These are phyloP conservation scores for Fragaria nilgerrensis DNA, from an alignment of 306 rosid genomes.

Conservation along the genomic window DNA sequence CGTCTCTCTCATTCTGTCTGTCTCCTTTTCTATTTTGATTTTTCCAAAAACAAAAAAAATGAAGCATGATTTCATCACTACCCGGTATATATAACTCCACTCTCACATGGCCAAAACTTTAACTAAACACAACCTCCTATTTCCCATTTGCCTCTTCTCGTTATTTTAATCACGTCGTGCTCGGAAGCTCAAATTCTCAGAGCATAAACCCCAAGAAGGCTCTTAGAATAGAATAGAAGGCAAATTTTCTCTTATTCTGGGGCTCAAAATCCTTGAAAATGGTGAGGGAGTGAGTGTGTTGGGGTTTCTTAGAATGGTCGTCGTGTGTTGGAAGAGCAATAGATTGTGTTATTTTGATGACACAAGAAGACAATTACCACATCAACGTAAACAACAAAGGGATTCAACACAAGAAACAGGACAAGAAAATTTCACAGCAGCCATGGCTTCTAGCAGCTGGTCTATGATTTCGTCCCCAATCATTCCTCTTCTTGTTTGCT, in stretches of 20 bases:
- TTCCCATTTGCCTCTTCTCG: not conserved
- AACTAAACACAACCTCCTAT: conserved; percentile 39
- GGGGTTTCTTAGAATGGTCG: conserved; percentile 35
- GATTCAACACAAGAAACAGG: conserved; percentile 39
- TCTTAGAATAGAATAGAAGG: conserved; percentile 29
- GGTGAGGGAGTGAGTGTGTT: conserved; percentile 39
- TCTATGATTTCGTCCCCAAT: conserved; percentile 44
- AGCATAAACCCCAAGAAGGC: conserved; percentile 34
- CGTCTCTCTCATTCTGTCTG: conserved; percentile 7
- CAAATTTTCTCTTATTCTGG: conserved; percentile 13
- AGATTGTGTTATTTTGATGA: conserved; percentile 32
- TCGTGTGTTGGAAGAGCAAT: conserved; percentile 38
- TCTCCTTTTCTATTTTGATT: conserved; percentile 6
- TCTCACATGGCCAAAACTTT: conserved; percentile 66
- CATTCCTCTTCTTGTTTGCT: conserved; percentile 49
- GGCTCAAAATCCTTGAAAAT: conserved; percentile 53
- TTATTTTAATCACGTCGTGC: conserved; percentile 42
- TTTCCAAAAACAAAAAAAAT: conserved; percentile 9
- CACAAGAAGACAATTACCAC: conserved; percentile 38
- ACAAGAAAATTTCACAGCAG: conserved; percentile 36
- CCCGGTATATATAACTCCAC: conserved; percentile 51
- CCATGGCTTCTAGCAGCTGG: conserved; percentile 67
- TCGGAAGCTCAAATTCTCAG: conserved; percentile 46
- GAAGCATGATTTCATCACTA: conserved; percentile 63
- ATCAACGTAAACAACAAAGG: conserved; percentile 39